Percentiles rank a stretch among this genome's conserved stretches.
phyloP scores from a whole-genome alignment of 257 asterid genomes.

The Cruciata laevipes region DNA sequence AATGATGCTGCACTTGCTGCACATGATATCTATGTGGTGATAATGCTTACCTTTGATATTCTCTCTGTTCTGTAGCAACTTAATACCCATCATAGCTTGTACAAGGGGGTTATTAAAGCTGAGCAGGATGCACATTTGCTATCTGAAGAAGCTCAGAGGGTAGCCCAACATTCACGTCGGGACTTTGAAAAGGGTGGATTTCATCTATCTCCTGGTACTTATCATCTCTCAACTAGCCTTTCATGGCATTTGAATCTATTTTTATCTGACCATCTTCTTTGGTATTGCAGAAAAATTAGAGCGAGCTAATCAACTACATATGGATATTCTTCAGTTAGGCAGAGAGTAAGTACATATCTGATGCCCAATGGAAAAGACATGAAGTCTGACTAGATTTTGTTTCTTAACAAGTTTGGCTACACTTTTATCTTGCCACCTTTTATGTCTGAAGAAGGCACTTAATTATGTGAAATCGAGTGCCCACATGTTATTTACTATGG shows the following conservation, averaged over 20 bases:
- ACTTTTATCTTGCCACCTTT: not conserved
- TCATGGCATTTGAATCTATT: slow-evolving; percentile 5
- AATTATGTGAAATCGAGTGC: not conserved
- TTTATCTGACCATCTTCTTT: slow-evolving; percentile 15
- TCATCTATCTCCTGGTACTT: slow-evolving; percentile 73
- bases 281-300: slow-evolving; percentile 62
- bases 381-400: not conserved
- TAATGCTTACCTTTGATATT: not conserved
- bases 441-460: not conserved
- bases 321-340: slow-evolving; percentile 69
- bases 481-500: not conserved
- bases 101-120: slow-evolving; percentile 67
- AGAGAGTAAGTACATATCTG: slow-evolving; percentile 60
- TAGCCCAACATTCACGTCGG: slow-evolving; percentile 59
- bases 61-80: slow-evolving; percentile 52
- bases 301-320: slow-evolving; percentile 56
- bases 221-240: slow-evolving; percentile 18
- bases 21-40: not conserved
- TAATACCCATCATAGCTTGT: slow-evolving; percentile 68
- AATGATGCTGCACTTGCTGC: too few species aligned
- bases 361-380: not conserved
- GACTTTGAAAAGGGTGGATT: slow-evolving; percentile 98
- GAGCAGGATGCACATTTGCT: slow-evolving; percentile 66
- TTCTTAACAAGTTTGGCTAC: not conserved
- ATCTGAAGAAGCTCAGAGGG: slow-evolving; percentile 69